Conservation (phyloP, 768 basidiomycete genomes). For the Trametes gibbosa region DNA sequence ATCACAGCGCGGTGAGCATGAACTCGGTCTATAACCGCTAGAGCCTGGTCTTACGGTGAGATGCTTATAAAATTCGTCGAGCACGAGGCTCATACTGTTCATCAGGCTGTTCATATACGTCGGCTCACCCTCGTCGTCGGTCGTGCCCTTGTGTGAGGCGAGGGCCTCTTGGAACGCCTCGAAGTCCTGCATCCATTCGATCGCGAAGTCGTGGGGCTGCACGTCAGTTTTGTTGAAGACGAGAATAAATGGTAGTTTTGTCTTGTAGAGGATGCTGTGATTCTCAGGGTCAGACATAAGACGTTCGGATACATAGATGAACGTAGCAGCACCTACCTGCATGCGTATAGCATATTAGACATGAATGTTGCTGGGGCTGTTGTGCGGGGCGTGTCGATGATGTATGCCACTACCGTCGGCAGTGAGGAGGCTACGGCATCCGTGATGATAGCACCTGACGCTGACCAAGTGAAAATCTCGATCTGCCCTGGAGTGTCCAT, state of each 20-base stretch:
- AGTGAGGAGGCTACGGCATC: conserved; percentile 92
- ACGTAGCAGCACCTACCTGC: conserved; percentile 56
- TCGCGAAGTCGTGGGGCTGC: conserved; percentile 82
- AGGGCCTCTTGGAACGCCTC: conserved; percentile 92
- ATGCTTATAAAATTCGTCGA: conserved; percentile 98
- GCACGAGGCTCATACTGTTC: conserved; percentile 97
- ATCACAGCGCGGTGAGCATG: background rate
- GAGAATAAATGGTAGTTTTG: conserved; percentile 92
- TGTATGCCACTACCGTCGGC: conserved; percentile 93
- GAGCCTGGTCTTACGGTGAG: conserved; percentile 56
- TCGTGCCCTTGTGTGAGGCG: conserved; percentile 61
- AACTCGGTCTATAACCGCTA: conserved; percentile 18
- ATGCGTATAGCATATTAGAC: conserved; percentile 99
- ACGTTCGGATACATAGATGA: no score
- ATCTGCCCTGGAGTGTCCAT: conserved; percentile 99
- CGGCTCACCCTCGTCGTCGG: conserved; percentile 83
- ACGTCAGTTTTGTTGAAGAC: conserved; percentile 99
- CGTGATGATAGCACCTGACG: conserved; percentile 97
- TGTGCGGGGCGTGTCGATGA: conserved; percentile 95
- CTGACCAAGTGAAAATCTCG: conserved; percentile 99
- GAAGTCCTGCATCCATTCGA: conserved; percentile 99
- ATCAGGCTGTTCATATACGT: conserved; percentile 98
- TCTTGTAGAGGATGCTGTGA: conserved; percentile 94
- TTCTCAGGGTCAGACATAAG: no score
- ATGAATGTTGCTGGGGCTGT: conserved; percentile 97